Conservation (phyloP, 139 green algal species). For the Coccomyxa sp. region DNA sequence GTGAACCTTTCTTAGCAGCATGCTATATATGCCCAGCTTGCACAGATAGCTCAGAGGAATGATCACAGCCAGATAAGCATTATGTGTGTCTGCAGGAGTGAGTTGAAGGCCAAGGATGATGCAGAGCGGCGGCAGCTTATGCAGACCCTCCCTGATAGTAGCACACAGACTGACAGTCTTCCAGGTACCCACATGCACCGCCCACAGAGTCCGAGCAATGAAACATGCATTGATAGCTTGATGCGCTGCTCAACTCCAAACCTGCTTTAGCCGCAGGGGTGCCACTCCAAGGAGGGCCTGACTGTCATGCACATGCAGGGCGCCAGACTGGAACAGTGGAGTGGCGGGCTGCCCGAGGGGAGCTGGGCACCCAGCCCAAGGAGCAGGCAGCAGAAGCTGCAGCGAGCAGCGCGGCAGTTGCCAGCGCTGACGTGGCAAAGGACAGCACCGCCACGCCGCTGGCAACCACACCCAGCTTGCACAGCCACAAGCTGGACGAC, state of each 20-base stretch:
- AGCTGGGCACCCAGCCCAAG: slow-evolving; percentile 8
- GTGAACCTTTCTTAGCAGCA: neutral
- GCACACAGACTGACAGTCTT: neutral
- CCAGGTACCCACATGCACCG: neutral
- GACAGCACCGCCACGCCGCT: neutral
- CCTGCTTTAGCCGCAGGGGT: neutral
- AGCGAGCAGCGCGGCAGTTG: neutral
- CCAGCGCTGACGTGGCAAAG: too few species aligned
- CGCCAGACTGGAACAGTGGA: slow-evolving; percentile 23
- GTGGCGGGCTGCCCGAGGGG: slow-evolving; percentile 27
- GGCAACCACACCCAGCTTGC: neutral
- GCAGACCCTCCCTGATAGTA: neutral
- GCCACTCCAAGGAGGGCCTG: neutral
- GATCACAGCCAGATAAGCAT: too few species aligned
- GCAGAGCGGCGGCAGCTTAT: too few species aligned
- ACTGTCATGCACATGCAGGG: neutral
- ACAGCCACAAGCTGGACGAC: neutral
- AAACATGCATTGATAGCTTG: neutral
- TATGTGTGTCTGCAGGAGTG: too few species aligned
- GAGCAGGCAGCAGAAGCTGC: neutral
- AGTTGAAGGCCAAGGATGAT: too few species aligned
- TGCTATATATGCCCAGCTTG: too few species aligned
- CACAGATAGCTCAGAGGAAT: too few species aligned
- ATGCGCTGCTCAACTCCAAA: neutral
- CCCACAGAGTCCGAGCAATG: neutral